Conservation (phyloP, 352 stramenopile species). For the Pythium brassicae region DNA sequence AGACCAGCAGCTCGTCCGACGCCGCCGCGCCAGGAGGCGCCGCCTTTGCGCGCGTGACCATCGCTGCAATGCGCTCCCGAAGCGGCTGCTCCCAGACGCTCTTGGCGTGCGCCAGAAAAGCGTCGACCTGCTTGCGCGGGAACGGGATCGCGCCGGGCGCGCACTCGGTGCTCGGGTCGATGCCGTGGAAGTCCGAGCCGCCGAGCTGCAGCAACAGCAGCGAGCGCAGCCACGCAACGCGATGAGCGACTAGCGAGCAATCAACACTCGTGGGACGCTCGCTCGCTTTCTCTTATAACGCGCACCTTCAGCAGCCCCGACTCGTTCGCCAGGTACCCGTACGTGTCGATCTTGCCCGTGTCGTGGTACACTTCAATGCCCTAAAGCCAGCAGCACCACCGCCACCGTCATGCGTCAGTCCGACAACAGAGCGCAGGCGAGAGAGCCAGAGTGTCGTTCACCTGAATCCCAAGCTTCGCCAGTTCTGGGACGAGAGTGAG, state of each 20-base stretch:
- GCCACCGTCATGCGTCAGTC: not conserved
- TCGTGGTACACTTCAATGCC: constrained; percentile 84
- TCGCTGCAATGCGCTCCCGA: constrained; percentile 29
- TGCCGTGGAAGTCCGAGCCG: constrained; percentile 83
- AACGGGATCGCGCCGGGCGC: constrained; percentile 75
- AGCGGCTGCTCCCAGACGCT: constrained; percentile 63
- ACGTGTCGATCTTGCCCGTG: constrained; percentile 77
- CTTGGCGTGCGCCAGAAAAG: constrained; percentile 67
- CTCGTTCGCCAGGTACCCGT: constrained; percentile 69
- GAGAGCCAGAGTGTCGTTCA: constrained; percentile 8
- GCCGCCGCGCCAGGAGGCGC: not conserved
- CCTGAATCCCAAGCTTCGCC: constrained; percentile 71
- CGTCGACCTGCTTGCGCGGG: constrained; percentile 60
- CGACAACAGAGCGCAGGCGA: no score
- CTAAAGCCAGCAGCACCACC: constrained; percentile 23
- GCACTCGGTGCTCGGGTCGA: constrained; percentile 63
- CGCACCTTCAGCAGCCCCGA: constrained; percentile 63
- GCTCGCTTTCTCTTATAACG: no score
- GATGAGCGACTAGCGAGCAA: no score
- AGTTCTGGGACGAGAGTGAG: constrained; percentile 65
- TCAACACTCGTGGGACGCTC: no score
- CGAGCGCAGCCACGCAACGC: no score
- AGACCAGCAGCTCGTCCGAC: constrained; percentile 39
- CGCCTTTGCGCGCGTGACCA: constrained; percentile 25
- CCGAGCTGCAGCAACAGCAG: constrained; percentile 41